Base-by-base conservation (phyloP, 139 green algal genomes). In the Zygnema cylindricum region DNA sequence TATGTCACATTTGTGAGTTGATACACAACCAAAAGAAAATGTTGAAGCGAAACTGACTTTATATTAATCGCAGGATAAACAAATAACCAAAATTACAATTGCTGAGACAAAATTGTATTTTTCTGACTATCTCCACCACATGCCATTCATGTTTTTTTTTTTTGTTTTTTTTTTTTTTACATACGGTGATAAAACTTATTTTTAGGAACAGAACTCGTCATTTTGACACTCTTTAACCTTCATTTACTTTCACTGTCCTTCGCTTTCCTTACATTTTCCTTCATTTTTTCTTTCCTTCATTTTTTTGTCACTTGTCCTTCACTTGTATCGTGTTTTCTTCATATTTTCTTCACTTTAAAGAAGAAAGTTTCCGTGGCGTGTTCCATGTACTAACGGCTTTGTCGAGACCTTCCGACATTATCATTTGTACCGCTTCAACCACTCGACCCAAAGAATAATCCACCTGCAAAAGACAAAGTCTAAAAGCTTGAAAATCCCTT, bases 301-400 rank as follows among this genome's bases (percentile, higher is more conserved):
- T n/a, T n/a, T n/a, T n/a, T n/a, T 30, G 25, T 73, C 25, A 30
- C 57, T 25, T 35, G n/a, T n/a, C n/a, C 49, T 63, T 63, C 16
- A 16, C 49, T 63, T 25, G 16, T 63, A 16, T 63, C 49, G 49
- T 63, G 16, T 63, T 63, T n/a, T n/a, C n/a, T n/a, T n/a, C n/a
- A n/a, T n/a, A n/a, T n/a, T n/a, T n/a, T n/a, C 57, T 73, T 73
- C 25, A 30, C 57, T 25, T 35, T 73, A 73, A 25, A 73, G 30
- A 25, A 35, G 30, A 73, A 30, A 73, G n/a, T 41, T 41, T 79
- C 69, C 43, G 85, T 11, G 81, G 81, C 41, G 43, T 0, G 33
- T 87, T 87, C 81, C 81, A 87, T 0, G 43, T 73, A 54, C 81
- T 87, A n/a, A 87, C 81, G 23, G 81, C 42, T 16, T 81, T 81